phyloP scores from a whole-genome alignment of 148 eudicot species.

The Gaultheria prostrata region DNA sequence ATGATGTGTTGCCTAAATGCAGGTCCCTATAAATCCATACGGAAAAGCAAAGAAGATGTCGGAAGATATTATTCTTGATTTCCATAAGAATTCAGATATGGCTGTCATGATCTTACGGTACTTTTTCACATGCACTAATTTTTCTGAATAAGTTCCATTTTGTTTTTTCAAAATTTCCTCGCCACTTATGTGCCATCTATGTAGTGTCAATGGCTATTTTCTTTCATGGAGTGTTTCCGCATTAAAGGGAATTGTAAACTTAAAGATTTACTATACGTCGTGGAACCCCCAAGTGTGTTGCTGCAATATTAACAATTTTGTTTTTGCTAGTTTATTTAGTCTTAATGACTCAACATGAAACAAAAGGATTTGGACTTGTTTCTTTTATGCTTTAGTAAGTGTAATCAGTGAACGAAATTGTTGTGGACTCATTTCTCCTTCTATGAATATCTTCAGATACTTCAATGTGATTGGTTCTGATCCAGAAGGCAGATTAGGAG shows the following conservation, averaged over 20 bases:
- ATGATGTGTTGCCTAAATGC: constrained; percentile 15
- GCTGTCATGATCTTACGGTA: constrained; percentile 94
- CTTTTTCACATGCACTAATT: no score
- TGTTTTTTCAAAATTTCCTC: no score
- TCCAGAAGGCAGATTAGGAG: constrained; percentile 92
- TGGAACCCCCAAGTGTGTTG: neutral
- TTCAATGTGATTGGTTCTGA: constrained; percentile 98
- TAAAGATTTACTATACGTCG: neutral
- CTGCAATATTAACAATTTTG: neutral
- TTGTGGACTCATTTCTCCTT: neutral
- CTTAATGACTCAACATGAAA: neutral
- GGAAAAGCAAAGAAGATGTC: constrained; percentile 99
- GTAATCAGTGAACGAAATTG: neutral
- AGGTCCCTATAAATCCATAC: constrained; percentile 93
- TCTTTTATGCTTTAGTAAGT: neutral
- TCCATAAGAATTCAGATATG: constrained; percentile 67
- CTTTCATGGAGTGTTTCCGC: no score
- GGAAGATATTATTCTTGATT: constrained; percentile 92
- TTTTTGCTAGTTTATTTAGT: neutral
- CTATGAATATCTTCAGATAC: constrained; percentile 47
- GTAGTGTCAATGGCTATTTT: no score
- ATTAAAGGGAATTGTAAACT: neutral
- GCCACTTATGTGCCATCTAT: no score
- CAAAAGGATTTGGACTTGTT: neutral
- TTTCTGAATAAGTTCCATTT: no score